A percentile compares a stretch with the other conserved stretches of the same genome.
Evolutionary conservation across 306 rosid genomes (phyloP).

Genomic region (Begonia peltatifolia): DNA sequence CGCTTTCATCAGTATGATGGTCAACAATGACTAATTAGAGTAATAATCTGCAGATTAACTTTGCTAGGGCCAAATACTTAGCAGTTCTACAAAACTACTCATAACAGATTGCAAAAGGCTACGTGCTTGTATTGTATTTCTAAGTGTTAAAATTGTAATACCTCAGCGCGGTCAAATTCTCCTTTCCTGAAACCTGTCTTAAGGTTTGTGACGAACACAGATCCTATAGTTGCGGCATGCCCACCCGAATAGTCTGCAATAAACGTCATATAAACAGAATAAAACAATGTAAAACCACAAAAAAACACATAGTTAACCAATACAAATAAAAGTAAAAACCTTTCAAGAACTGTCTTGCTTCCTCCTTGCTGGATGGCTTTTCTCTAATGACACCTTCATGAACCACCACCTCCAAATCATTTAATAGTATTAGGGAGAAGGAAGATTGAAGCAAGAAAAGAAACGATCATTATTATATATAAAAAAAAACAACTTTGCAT

Average conservation of each 20-base stretch:
- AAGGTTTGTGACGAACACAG: slow-evolving; percentile 80
- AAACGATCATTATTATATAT: slow-evolving; percentile 5
- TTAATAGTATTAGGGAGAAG: slow-evolving; percentile 31
- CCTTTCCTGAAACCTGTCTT: slow-evolving; percentile 83
- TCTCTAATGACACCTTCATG: slow-evolving; percentile 81
- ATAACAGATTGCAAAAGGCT: too few relatives aligned
- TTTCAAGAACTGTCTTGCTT: slow-evolving; percentile 80
- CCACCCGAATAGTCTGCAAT: slow-evolving; percentile 76
- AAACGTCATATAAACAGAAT: background rate
- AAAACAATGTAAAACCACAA: slow-evolving; percentile 4
- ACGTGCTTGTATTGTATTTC: too few relatives aligned
- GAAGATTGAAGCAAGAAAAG: slow-evolving; percentile 10
- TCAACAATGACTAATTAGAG: too few relatives aligned
- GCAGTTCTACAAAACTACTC: too few relatives aligned
- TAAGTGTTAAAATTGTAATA: slow-evolving; percentile 1
- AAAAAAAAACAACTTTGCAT: slow-evolving; percentile 2
- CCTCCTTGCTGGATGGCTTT: slow-evolving; percentile 84
- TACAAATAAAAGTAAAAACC: slow-evolving; percentile 25
- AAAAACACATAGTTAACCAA: background rate
- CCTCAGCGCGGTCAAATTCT: slow-evolving; percentile 86
- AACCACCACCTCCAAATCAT: slow-evolving; percentile 96
- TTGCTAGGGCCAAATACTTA: too few relatives aligned
- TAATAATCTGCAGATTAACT: too few relatives aligned
- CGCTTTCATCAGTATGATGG: too few relatives aligned
- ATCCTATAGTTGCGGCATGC: slow-evolving; percentile 77